Evolutionary conservation across 2,329 filamentous ascomycete species (phyloP), one percentile per base, ranked within the genome.

Genomic region (Claviceps sp.): DNA sequence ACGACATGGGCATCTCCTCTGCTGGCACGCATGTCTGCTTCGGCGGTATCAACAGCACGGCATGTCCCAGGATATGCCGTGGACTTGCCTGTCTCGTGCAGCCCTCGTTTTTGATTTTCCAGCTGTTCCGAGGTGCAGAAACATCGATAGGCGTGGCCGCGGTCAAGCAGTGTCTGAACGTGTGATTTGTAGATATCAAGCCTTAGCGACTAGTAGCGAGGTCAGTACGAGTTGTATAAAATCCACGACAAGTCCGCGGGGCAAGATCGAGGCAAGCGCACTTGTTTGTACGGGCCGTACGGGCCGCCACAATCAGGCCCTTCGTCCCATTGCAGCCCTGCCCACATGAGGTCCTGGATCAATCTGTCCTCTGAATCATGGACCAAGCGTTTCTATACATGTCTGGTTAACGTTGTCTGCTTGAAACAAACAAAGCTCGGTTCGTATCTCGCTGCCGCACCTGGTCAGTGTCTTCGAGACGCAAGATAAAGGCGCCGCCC

Each of bases 401-500:
- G 14, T 22, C 9, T 37, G 13, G 20, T 54, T 17, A 42, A 43
- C 29, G 29, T 34, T 34, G 9, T 34, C 29, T 34, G 29, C n/a
- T 23, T 53, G 42, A 44, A 14, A 26, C 11, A 29, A 11, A 45
- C 22, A 8, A n/a, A 14, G 23, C 14, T 14, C 16, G 5, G 6
- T 26, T n/a, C 2, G n/a, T 17, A 16, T n/a, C n/a, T 22, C 38
- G 36, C n/a, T 4, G 45, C 50, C 75, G 58, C 68, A 89, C 86
- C 76, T 88, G 86, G 68, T 97, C 93, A 4, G 93, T 98, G 66
- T 98, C 93, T 71, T 98, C 93, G 56, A 98, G 82, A 9, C 93
- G 82, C 48, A 98, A 71, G 11, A 98, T 69, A 61, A 98, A 98
- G 64, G 95, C 85, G 6, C 93, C 93, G 4, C 85, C 83, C 2